phyloP scores from a whole-genome alignment of 805 yeast genomes.

The Lachancea cidri region DNA sequence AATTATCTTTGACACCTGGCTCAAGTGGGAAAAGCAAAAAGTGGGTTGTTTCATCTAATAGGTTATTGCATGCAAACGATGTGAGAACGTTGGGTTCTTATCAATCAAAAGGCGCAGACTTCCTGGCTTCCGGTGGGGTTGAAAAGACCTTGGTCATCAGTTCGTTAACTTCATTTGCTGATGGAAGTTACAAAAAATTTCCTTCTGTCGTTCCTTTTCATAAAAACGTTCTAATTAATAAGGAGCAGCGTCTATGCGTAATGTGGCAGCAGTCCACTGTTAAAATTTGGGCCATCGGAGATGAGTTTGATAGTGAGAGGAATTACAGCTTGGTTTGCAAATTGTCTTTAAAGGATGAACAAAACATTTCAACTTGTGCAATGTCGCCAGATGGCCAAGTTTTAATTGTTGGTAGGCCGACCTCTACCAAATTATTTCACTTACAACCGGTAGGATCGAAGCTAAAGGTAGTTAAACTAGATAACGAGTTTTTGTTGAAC shows the following conservation, averaged over 20 bases:
- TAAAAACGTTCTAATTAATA: constrained; percentile 47
- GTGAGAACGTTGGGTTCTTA: constrained; percentile 69
- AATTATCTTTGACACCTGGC: constrained; percentile 38
- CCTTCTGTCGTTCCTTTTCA: constrained; percentile 53
- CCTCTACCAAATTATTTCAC: constrained; percentile 63
- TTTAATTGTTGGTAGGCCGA: constrained; percentile 66
- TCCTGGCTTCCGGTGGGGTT: constrained; percentile 78
- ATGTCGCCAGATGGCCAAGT: constrained; percentile 60
- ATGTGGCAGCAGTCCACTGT: constrained; percentile 81
- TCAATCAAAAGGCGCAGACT: constrained; percentile 62
- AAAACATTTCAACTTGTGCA: constrained; percentile 65
- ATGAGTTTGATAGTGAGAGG: constrained; percentile 23
- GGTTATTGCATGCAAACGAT: constrained; percentile 82
- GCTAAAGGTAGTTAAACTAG: constrained; percentile 48
- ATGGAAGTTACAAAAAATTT: constrained; percentile 66
- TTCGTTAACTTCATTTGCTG: constrained; percentile 59
- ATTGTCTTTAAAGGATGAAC: constrained; percentile 65
- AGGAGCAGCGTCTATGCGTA: constrained; percentile 47
- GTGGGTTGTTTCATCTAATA: constrained; percentile 74
- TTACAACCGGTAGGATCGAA: constrained; percentile 41
- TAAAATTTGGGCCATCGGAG: constrained; percentile 68
- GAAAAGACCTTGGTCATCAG: constrained; percentile 63
- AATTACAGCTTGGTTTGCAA: constrained; percentile 55
- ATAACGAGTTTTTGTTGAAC: constrained; percentile 34
- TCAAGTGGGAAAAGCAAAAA: constrained; percentile 30